Evolutionary conservation across 2,329 filamentous ascomycete species (phyloP), one percentile per base, ranked within the genome.

Genomic region (Plenodomus biglobosus): DNA sequence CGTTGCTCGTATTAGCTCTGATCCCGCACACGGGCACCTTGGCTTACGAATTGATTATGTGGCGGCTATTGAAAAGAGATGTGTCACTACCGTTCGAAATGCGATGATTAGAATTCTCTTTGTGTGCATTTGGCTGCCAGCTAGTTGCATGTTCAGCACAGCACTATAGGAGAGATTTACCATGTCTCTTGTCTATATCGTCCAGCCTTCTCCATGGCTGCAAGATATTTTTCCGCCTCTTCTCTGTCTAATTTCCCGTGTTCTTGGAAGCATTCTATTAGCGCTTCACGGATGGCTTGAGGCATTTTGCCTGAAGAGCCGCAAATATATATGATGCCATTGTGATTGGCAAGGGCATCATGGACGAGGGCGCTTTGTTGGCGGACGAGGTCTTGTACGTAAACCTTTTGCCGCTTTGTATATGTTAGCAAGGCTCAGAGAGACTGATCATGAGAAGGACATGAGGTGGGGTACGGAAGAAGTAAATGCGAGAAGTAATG

Each of bases 171-270:
- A n/a, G n/a, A n/a, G n/a, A n/a, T n/a, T 17, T 70, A 88, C 85
- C 85, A 88, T 6, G 85, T 88, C 71, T 88, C 85, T 64, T 87
- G 85, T 60, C 82, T 82, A 67, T 85, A 88, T 48, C 82, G 71
- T 10, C 83, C 84, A 18, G 66, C 72, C 65, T 80, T 85, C 70
- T 87, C 85, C 79, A 87, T 79, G 3, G 55, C 62, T 19, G 74
- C 72, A 10, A 88, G 55, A 63, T 80, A 81, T 19, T 64, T 72
- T 60, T 86, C 83, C 0, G 84, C 84, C 8, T 75, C 75, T 20
- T 78, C 73, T 40, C 76, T 64, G 30, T 69, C 59, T 63, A 76
- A 61, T 2, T 45, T 48, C 1, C 73, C 75, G 37, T 73, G 68
- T n/a, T 65, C 62, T 38, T 72, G 70, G 48, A 88, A 79, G 2